Evolutionary conservation across 768 basidiomycete genomes (phyloP).

Genomic region (Suillus subluteus): DNA sequence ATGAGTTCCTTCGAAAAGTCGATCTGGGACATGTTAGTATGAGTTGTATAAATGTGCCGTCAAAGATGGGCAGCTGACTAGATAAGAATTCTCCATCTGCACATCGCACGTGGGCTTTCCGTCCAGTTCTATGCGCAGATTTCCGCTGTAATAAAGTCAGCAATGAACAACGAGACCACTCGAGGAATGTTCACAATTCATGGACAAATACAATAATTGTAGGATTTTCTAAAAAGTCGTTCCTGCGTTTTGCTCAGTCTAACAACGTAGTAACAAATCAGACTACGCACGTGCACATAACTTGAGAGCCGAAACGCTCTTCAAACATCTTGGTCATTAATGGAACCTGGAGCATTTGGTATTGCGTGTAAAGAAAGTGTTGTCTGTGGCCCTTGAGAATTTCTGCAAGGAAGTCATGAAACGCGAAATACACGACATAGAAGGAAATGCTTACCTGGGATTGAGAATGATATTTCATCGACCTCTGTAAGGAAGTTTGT

Average conservation of each 20-base stretch:
- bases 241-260: conserved; percentile 42
- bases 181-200: conserved; percentile 75
- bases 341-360: conserved; percentile 82
- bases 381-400: conserved; percentile 90
- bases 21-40: conserved; percentile 54
- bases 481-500: conserved; percentile 45
- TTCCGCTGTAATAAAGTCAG: conserved; percentile 60
- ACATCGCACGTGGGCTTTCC: conserved; percentile 74
- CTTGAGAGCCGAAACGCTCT: conserved; percentile 75
- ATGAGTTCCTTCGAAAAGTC: conserved; percentile 84
- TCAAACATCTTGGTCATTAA: conserved; percentile 69
- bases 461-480: conserved; percentile 63
- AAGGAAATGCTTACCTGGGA: conserved; percentile 56
- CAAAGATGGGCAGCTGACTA: conserved; percentile 50
- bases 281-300: conserved; percentile 84
- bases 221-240: conserved; percentile 75
- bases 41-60: neutral
- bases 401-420: conserved; percentile 46
- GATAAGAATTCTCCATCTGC: conserved; percentile 79
- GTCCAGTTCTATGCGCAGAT: conserved; percentile 82
- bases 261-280: neutral
- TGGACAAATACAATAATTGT: conserved; percentile 89
- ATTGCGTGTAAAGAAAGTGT: conserved; percentile 73
- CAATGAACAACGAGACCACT: neutral
- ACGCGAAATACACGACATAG: conserved; percentile 5